These are phyloP conservation scores for Alternaria sp. DNA, from an alignment of 2,329 filamentous ascomycete species.

Conservation along the genomic window DNA sequence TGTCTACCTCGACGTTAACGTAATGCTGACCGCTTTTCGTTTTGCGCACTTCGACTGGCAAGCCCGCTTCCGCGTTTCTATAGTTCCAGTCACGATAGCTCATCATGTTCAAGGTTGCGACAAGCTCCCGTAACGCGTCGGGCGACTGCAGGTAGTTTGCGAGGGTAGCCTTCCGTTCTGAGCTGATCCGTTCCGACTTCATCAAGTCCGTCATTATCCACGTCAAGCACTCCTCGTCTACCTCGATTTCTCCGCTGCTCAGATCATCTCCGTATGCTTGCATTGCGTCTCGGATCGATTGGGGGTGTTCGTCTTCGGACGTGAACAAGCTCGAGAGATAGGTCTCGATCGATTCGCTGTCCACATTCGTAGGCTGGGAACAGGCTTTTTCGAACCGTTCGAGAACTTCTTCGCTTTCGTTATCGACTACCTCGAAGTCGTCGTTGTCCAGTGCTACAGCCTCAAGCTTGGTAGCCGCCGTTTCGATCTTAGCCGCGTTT, in stretches of 20 bases:
- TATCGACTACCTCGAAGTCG: slow-evolving; percentile 58
- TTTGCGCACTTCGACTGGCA: slow-evolving; percentile 28
- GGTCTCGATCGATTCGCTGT: slow-evolving; percentile 23
- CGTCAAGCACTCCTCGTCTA: slow-evolving; percentile 52
- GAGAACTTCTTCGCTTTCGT: slow-evolving; percentile 62
- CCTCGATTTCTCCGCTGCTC: slow-evolving; percentile 29
- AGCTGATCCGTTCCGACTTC: slow-evolving; percentile 55
- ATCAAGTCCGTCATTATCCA: slow-evolving; percentile 59
- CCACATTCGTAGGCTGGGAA: slow-evolving; percentile 21
- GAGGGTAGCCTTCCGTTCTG: slow-evolving; percentile 52
- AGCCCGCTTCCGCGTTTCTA: slow-evolving; percentile 25
- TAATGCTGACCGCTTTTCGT: slow-evolving; percentile 30
- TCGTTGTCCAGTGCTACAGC: slow-evolving; percentile 30
- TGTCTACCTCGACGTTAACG: slow-evolving; percentile 33
- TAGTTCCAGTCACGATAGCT: slow-evolving; percentile 35
- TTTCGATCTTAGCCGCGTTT: slow-evolving; percentile 30
- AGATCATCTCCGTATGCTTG: slow-evolving; percentile 18
- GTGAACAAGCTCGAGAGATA: slow-evolving; percentile 28
- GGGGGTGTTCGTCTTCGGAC: slow-evolving; percentile 3
- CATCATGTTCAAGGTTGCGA: slow-evolving; percentile 31
- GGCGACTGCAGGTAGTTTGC: slow-evolving; percentile 34
- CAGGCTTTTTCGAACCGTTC: slow-evolving; percentile 41
- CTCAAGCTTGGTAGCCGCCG: slow-evolving; percentile 14
- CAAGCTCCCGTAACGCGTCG: slow-evolving; percentile 29
- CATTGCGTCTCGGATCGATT: slow-evolving; percentile 20